Evolutionary conservation across 208 protist species (phyloP).

Genomic region (Trypanosoma melophagium): DNA sequence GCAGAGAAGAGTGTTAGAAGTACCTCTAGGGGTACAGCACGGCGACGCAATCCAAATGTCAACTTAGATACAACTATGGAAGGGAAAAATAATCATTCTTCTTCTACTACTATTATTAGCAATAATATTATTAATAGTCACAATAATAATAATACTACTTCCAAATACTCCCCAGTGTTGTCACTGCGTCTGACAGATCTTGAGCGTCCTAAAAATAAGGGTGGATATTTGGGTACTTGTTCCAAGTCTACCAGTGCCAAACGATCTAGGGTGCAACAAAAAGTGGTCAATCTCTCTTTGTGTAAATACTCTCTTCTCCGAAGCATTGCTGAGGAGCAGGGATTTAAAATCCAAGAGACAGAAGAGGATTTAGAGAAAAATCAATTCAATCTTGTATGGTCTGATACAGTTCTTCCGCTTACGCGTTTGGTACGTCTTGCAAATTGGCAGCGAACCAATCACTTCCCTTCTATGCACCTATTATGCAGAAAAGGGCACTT

Average conservation of each 20-base stretch:
- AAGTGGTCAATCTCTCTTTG: constrained; percentile 67
- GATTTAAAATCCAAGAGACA: constrained; percentile 70
- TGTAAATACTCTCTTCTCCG: constrained; percentile 88
- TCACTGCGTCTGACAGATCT: constrained; percentile 19
- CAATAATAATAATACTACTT: neutral
- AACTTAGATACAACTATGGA: neutral
- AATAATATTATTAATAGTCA: neutral
- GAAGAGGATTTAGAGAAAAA: constrained; percentile 85
- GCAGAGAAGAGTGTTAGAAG: neutral
- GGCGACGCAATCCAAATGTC: neutral
- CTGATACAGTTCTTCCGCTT: constrained; percentile 89
- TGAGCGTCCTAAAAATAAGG: constrained; percentile 25
- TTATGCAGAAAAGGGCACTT: constrained; percentile 93
- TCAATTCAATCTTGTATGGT: constrained; percentile 94
- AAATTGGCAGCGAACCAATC: constrained; percentile 95
- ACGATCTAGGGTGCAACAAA: constrained; percentile 42
- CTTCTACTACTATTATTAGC: neutral
- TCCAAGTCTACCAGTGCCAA: constrained; percentile 20
- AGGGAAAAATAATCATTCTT: neutral
- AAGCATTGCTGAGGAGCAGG: constrained; percentile 64
- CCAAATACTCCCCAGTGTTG: neutral
- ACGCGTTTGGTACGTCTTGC: constrained; percentile 84
- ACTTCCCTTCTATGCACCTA: constrained; percentile 95
- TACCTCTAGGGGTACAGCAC: neutral
- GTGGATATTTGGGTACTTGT: neutral